phyloP scores from a whole-genome alignment of 768 basidiomycete species.

The Russula brevipes region DNA sequence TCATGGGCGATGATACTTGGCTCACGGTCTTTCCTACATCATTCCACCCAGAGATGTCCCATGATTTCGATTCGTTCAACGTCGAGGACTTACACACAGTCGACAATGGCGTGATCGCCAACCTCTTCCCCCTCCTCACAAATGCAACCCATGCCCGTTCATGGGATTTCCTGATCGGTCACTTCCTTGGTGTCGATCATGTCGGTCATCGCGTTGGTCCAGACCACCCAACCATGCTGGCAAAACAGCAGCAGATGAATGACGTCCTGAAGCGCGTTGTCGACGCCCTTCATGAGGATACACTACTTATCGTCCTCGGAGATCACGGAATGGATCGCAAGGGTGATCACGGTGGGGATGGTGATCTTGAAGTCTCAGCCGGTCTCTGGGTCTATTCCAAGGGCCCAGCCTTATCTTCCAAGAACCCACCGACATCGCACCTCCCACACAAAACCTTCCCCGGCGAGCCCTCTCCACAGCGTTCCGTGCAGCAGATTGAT shows the following conservation, averaged over 20 bases:
- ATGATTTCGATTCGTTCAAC: conserved; percentile 94
- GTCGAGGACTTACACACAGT: conserved; percentile 97
- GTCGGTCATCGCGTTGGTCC: conserved; percentile 94
- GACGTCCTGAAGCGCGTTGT: conserved; percentile 69
- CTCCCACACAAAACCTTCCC: conserved; percentile 61
- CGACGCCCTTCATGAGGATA: conserved; percentile 72
- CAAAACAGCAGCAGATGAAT: conserved; percentile 88
- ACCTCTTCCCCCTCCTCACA: conserved; percentile 76
- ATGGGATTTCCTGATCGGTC: conserved; percentile 89
- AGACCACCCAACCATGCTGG: conserved; percentile 76
- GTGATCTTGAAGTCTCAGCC: conserved; percentile 74
- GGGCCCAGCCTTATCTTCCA: conserved; percentile 43
- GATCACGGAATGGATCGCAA: conserved; percentile 97
- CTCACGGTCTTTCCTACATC: conserved; percentile 75
- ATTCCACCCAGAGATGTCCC: conserved; percentile 67
- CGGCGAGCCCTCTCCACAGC: conserved; percentile 46
- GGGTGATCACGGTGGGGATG: conserved; percentile 96
- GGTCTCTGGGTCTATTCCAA: conserved; percentile 94
- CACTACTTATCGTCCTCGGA: conserved; percentile 84
- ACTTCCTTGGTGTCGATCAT: conserved; percentile 94
- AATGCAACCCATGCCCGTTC: conserved; percentile 36
- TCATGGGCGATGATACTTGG: conserved; percentile 99
- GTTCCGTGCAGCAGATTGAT: conserved; percentile 88
- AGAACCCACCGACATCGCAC: conserved; percentile 34
- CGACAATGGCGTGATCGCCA: conserved; percentile 80